Conservation (phyloP, 495 filamentous ascomycete genomes). For the Hypoxylon crocopeplum region DNA sequence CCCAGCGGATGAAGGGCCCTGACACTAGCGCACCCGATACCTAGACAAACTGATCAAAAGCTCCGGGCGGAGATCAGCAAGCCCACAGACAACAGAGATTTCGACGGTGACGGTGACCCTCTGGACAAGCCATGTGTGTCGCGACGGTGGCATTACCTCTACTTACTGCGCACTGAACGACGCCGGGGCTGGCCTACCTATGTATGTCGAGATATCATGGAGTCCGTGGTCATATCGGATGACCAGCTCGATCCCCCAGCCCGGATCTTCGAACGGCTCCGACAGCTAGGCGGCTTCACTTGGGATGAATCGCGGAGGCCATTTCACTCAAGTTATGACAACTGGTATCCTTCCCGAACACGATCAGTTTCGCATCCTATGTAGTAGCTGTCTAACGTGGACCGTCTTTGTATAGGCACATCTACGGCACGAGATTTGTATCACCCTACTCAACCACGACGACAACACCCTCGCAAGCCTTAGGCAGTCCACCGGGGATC, state of each 20-base stretch:
- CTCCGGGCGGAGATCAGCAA: constrained; percentile 25
- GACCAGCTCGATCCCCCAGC: constrained; percentile 72
- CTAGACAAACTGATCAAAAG: constrained; percentile 25
- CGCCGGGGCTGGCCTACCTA: constrained; percentile 28
- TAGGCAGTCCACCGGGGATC: constrained; percentile 41
- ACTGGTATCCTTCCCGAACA: constrained; percentile 57
- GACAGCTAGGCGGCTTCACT: constrained; percentile 73
- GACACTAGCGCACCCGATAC: constrained; percentile 25
- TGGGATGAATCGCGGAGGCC: constrained; percentile 75
- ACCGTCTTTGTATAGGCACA: constrained; percentile 44
- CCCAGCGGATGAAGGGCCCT: constrained; percentile 25
- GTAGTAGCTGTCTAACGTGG: constrained; percentile 28
- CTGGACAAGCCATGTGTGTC: constrained; percentile 45
- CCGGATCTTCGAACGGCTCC: constrained; percentile 74
- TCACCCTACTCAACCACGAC: constrained; percentile 47
- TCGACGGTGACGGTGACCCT: constrained; percentile 26
- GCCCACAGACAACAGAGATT: background rate
- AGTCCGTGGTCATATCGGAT: constrained; percentile 57
- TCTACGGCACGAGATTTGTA: constrained; percentile 56
- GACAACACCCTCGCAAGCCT: constrained; percentile 33
- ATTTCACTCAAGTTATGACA: constrained; percentile 84
- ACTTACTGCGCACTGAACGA: constrained; percentile 23
- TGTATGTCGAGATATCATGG: constrained; percentile 50
- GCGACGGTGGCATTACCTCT: constrained; percentile 42
- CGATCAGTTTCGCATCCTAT: constrained; percentile 15